A percentile compares a stretch with the other conserved stretches of the same genome.
Conservation (phyloP, 139 green algal genomes). For the Chlorella sorokiniana region DNA sequence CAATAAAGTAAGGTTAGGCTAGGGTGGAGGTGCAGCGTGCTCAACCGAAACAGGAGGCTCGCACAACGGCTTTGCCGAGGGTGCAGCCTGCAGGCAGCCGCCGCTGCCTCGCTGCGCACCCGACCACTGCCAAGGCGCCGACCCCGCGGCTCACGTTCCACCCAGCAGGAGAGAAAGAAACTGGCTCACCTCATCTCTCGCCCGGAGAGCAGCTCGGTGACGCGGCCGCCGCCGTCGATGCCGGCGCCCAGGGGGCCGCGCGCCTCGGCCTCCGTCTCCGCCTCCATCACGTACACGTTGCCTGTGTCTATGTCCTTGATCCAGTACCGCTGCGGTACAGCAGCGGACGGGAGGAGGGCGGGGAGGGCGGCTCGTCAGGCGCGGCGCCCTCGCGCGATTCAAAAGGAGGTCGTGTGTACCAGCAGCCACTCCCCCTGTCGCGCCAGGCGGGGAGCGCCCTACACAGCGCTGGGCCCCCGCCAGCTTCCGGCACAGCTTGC, state of each 20-base stretch:
- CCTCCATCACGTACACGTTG: conserved; percentile 51
- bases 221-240: not conserved
- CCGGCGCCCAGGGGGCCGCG: not conserved
- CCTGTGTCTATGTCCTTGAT: conserved; percentile 63
- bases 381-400: not conserved
- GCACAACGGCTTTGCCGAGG: no score
- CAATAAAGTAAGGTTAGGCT: not conserved
- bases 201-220: conserved; percentile 41
- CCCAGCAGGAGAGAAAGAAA: no score
- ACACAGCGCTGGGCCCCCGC: no score
- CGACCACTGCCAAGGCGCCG: no score
- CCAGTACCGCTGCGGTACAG: conserved; percentile 34
- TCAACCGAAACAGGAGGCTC: not conserved
- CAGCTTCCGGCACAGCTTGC: no score
- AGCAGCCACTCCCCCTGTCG: no score
- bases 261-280: not conserved
- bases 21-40: not conserved
- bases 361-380: not conserved
- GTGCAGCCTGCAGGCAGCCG: no score
- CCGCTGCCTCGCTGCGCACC: no score
- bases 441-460: no score
- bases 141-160: no score
- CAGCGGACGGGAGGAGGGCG: not conserved
- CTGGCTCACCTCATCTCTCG: conserved; percentile 21
- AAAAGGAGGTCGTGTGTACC: not conserved